Evolutionary conservation across 345 rosid species (phyloP), one percentile per base, ranked within the genome.

Genomic region (Hibiscus syriacus): DNA sequence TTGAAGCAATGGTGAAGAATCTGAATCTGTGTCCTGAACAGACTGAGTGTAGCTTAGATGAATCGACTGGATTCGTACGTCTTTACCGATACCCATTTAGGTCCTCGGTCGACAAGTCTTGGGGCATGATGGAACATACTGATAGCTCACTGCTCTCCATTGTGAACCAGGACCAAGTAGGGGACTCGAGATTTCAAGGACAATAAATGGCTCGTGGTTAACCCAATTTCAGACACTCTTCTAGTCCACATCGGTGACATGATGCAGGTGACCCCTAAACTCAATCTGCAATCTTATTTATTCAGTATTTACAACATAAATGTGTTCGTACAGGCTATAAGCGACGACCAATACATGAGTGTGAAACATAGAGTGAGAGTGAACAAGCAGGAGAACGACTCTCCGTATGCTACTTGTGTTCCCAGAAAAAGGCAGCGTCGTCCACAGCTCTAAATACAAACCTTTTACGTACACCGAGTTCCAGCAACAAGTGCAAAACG

Each of bases 141-240:
- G 97, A 92, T 54, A 92, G 98, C 79, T 90, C 97, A 0, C 80
- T 93, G 46, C 72, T 93, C 5, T 81, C 98, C 34, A 81, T 90
- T 48, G 1, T 93, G 66, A 72, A 60, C 67, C 82, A 81, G 64
- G 92, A 88, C 70, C 77, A 73, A 12, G 84, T 76, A 4, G 83
- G 82, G 96, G 97, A 41, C 93, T 93, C n/a, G 81, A 90, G 74
- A 67, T 90, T 62, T 74, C 66, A 90, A 85, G 55, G 86, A 68
- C 65, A 80, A 77, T 49, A 63, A 80, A 66, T 90, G 98, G 96
- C 67, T 82, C 14, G 72, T 26, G 8, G 82, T 90, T 3, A 69
- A 78, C 8, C 89, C 97, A 17, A 61, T 76, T 46, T 75, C 84
- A 1, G 34, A 71, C 66, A 73, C 92, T 2, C 81, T 92, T 0